Percentiles rank a stretch among this genome's conserved stretches.
Conservation (phyloP, 805 yeast genomes). For the Lipomyces lipofer region DNA sequence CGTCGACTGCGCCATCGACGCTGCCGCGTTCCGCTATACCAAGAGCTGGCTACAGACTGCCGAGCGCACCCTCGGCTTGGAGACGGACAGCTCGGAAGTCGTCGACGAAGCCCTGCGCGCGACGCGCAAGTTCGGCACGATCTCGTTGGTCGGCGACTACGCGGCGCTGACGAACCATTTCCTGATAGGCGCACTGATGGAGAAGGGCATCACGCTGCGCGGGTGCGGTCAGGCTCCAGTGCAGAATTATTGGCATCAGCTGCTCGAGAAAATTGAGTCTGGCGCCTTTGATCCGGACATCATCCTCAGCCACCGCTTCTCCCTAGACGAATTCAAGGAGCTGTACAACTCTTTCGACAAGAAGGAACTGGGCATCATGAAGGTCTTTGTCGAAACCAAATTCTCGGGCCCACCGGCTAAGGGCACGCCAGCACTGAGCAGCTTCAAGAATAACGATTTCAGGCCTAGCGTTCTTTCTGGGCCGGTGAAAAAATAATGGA, state of each 20-base stretch:
- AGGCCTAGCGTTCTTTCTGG: too few relatives aligned
- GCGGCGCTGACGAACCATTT: conserved; percentile 11
- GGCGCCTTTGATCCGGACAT: conserved; percentile 24
- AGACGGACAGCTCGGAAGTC: conserved; percentile 13
- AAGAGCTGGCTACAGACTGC: conserved; percentile 4
- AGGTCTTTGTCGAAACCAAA: conserved; percentile 7
- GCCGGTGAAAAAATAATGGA: too few relatives aligned
- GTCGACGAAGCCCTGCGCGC: conserved; percentile 1
- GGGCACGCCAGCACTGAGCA: background rate
- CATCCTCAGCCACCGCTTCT: conserved; percentile 16
- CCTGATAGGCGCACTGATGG: conserved; percentile 13
- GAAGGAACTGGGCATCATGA: conserved; percentile 20
- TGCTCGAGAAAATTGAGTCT: conserved; percentile 11
- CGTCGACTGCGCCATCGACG: conserved; percentile 5
- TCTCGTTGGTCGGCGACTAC: background rate
- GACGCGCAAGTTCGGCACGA: conserved; percentile 9
- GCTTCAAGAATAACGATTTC: too few relatives aligned
- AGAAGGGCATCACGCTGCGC: background rate
- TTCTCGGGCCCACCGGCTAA: background rate
- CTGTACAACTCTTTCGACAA: conserved; percentile 17
- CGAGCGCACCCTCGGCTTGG: conserved; percentile 12
- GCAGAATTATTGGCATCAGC: conserved; percentile 25
- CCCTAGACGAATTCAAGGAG: conserved; percentile 13
- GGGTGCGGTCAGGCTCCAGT: conserved; percentile 29
- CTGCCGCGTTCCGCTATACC: conserved; percentile 5